Conservation (phyloP, 2,329 filamentous ascomycete species). For the Colletotrichum melonis region DNA sequence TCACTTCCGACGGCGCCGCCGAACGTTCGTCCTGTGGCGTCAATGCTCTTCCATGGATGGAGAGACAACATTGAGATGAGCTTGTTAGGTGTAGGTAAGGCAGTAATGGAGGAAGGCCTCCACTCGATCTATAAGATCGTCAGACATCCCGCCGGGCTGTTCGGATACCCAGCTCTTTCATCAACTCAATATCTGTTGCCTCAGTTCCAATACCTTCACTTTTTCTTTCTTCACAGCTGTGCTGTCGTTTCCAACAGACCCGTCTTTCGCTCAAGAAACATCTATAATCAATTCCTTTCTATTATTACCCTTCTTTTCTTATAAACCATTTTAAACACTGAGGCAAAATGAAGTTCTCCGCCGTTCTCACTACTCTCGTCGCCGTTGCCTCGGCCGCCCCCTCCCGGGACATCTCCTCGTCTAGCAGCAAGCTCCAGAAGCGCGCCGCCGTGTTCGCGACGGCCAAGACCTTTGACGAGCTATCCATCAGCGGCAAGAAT, state of each 20-base stretch:
- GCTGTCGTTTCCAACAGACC: conserved; percentile 21
- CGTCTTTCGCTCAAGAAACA: conserved; percentile 22
- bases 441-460: conserved; percentile 45
- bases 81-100: neutral
- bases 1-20: neutral
- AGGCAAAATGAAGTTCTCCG: conserved; percentile 48
- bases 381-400: conserved; percentile 42
- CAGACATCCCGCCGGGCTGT: neutral
- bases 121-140: conserved; percentile 17
- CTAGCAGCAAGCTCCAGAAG: conserved; percentile 38
- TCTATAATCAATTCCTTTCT: neutral
- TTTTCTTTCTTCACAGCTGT: conserved; percentile 16
- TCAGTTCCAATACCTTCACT: conserved; percentile 15
- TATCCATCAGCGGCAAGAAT: conserved; percentile 58
- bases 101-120: neutral
- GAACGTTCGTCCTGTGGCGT: conserved; percentile 1
- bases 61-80: neutral
- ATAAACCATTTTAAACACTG: neutral
- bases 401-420: conserved; percentile 2
- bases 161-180: neutral
- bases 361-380: conserved; percentile 42
- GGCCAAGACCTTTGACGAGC: conserved; percentile 52
- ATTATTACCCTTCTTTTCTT: conserved; percentile 25
- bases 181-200: conserved; percentile 19
- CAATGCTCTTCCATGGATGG: neutral